A percentile compares a stretch with the other conserved stretches of the same genome.
These are phyloP conservation scores for Fusarium sulawesiense DNA, from an alignment of 2,329 filamentous ascomycete species.

Conservation along the genomic window DNA sequence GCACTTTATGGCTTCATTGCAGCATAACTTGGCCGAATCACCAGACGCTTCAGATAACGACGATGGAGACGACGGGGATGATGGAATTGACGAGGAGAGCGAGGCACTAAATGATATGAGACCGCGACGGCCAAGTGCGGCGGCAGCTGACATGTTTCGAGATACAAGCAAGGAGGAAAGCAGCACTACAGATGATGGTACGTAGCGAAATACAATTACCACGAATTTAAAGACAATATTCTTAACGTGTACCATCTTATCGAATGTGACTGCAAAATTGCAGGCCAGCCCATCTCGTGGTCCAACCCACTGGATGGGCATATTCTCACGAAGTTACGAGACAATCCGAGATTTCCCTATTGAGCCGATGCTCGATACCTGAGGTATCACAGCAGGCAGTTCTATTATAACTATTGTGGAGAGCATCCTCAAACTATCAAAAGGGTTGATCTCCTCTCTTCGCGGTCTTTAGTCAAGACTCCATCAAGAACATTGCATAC, in stretches of 20 bases:
- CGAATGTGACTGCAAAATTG: background rate
- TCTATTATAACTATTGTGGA: background rate
- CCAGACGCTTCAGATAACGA: slow-evolving; percentile 52
- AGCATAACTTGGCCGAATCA: slow-evolving; percentile 61
- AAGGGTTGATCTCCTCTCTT: background rate
- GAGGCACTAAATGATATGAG: slow-evolving; percentile 65
- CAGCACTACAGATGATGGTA: slow-evolving; percentile 29
- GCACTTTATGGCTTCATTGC: slow-evolving; percentile 63
- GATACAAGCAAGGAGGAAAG: slow-evolving; percentile 41
- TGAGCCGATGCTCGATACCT: background rate
- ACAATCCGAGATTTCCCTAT: background rate
- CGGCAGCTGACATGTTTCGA: slow-evolving; percentile 62
- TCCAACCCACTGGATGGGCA: background rate
- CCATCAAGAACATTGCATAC: background rate
- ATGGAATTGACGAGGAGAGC: slow-evolving; percentile 63
- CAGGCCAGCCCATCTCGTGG: background rate
- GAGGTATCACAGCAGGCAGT: background rate
- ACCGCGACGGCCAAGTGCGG: slow-evolving; percentile 67
- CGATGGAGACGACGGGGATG: slow-evolving; percentile 57
- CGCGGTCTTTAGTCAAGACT: background rate
- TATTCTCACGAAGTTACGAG: background rate
- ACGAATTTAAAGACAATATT: background rate
- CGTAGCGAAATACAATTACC: slow-evolving; percentile 54
- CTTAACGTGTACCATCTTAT: background rate
- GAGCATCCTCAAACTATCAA: background rate